Evolutionary conservation across 1,284 basidiomycete genomes (phyloP).

Genomic region (Schizophyllum amplum): DNA sequence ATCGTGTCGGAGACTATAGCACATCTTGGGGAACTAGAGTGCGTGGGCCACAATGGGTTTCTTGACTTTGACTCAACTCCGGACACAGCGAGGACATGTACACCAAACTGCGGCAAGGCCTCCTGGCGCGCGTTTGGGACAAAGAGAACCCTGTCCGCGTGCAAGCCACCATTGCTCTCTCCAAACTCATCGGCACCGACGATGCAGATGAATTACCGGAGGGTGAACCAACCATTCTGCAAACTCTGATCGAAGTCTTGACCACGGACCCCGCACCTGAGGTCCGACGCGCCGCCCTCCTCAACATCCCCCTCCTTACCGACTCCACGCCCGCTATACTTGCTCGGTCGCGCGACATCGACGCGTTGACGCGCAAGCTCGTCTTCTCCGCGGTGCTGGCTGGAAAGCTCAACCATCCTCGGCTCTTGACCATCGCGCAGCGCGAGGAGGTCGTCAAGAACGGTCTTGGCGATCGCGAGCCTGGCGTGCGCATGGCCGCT

Average conservation of each 20-base stretch:
- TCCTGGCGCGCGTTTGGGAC: constrained; percentile 78
- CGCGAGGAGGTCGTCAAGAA: constrained; percentile 71
- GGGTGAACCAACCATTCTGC: constrained; percentile 56
- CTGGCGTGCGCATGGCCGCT: constrained; percentile 67
- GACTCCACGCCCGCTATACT: constrained; percentile 65
- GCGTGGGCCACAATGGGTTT: constrained; percentile 22
- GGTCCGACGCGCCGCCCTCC: constrained; percentile 81
- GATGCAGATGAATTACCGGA: constrained; percentile 60
- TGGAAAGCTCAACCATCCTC: constrained; percentile 70
- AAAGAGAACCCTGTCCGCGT: constrained; percentile 81
- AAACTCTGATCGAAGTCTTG: constrained; percentile 69
- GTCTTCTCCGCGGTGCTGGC: constrained; percentile 73
- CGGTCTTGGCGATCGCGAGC: constrained; percentile 85
- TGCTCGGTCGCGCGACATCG: constrained; percentile 79
- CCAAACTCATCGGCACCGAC: constrained; percentile 77
- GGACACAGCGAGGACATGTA: constrained; percentile 72
- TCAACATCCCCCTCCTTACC: constrained; percentile 66
- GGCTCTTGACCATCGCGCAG: constrained; percentile 61
- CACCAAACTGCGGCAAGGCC: constrained; percentile 49
- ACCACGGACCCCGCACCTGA: constrained; percentile 77
- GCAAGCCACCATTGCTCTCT: constrained; percentile 80
- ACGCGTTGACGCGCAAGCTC: constrained; percentile 74
- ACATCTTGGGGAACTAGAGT: constrained; percentile 82
- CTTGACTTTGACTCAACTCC: constrained; percentile 3
- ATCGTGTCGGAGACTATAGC: constrained; percentile 72